phyloP scores from a whole-genome alignment of 345 rosid species.

The Raphanus raphanistrum region DNA sequence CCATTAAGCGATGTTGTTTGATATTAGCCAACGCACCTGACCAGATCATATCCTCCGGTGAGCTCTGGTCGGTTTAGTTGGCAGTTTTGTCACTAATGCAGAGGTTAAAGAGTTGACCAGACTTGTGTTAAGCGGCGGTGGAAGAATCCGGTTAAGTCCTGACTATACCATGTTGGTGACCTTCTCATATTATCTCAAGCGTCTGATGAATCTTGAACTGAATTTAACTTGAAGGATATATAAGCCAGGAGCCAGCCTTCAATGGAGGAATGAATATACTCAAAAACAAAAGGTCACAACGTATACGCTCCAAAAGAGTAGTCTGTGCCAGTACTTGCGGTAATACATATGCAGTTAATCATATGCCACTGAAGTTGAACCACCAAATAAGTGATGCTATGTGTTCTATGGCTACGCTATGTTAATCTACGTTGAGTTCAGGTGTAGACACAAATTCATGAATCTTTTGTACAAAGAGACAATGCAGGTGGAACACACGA shows the following conservation, averaged over 20 bases:
- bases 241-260: slow-evolving; percentile 14
- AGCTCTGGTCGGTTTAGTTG: slow-evolving; percentile 53
- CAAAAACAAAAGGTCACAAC: neutral
- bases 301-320: slow-evolving; percentile 23
- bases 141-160: slow-evolving; percentile 48
- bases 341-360: slow-evolving; percentile 5
- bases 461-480: neutral
- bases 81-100: slow-evolving; percentile 45
- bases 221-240: slow-evolving; percentile 19
- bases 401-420: neutral
- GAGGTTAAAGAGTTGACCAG: slow-evolving; percentile 43
- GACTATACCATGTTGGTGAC: slow-evolving; percentile 70
- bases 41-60: slow-evolving; percentile 55
- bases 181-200: slow-evolving; percentile 60
- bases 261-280: slow-evolving; percentile 14
- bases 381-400: neutral
- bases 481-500: slow-evolving; percentile 20
- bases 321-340: slow-evolving; percentile 15
- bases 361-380: neutral
- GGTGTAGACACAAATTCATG: slow-evolving; percentile 20
- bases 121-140: slow-evolving; percentile 48
- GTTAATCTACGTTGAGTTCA: slow-evolving; percentile 9
- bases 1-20: slow-evolving; percentile 40
- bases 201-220: neutral
- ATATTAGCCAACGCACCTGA: slow-evolving; percentile 50